phyloP scores from a whole-genome alignment of 495 filamentous ascomycete genomes.

The Penicillium daleae region DNA sequence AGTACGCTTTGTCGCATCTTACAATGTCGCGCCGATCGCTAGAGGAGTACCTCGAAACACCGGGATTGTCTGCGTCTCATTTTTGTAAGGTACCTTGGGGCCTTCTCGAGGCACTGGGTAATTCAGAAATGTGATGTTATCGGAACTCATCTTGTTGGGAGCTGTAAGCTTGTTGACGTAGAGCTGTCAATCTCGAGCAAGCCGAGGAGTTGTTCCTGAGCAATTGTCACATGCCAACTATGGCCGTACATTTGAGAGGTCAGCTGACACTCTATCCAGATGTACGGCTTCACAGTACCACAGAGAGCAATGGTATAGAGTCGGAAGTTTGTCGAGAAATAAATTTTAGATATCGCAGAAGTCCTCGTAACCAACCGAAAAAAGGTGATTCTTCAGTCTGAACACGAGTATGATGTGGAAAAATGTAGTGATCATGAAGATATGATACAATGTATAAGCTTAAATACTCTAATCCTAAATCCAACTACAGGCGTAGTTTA shows the following conservation, averaged over 20 bases:
- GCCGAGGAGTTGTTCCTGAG: slow-evolving; percentile 5
- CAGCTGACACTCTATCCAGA: slow-evolving; percentile 6
- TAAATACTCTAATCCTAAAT: slow-evolving; percentile 4
- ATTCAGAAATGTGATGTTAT: slow-evolving; percentile 35
- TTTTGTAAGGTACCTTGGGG: slow-evolving; percentile 49
- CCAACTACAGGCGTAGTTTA: slow-evolving; percentile 66
- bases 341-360: not conserved
- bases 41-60: slow-evolving; percentile 57
- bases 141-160: slow-evolving; percentile 29
- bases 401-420: too few species aligned
- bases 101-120: slow-evolving; percentile 52
- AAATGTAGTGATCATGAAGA: not conserved
- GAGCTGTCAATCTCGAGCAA: slow-evolving; percentile 4
- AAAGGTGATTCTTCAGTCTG: too few species aligned
- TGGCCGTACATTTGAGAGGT: slow-evolving; percentile 13
- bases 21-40: slow-evolving; percentile 55
- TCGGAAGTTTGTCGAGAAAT: not conserved
- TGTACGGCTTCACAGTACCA: not conserved
- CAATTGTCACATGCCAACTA: slow-evolving; percentile 27
- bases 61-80: slow-evolving; percentile 55
- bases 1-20: slow-evolving; percentile 23
- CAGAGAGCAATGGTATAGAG: not conserved
- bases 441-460: slow-evolving; percentile 6
- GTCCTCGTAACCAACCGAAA: not conserved
- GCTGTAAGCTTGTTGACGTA: not conserved